Evolutionary conservation across 345 rosid genomes (phyloP), one percentile per base, ranked within the genome.

Genomic region (Aquilaria malaccensis): DNA sequence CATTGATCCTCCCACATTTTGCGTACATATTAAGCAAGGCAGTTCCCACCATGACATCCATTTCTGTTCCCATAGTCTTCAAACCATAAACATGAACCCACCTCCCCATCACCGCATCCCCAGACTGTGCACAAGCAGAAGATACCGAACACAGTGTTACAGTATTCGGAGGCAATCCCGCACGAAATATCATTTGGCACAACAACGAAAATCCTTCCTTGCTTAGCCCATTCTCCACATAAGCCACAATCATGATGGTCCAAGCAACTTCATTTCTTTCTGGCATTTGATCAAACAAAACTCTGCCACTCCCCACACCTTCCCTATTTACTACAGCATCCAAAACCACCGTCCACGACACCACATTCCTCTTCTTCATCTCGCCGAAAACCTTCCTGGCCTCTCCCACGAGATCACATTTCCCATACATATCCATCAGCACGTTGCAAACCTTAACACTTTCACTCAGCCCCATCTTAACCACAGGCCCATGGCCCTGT

Each of bases 21-120:
- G 89, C 86, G 76, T 91, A 88, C 96, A 84, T 91, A 76, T 91
- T 91, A 43, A 91, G 72, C 83, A 88, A 74, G 41, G 97, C 75
- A 6, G 96, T 91, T 52, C 84, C 86, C 53, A 86, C 88, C 89
- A 79, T 81, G 54, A 80, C 59, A 65, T 79, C 71, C 58, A 68
- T 78, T 65, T 60, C 79, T 79, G 60, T 77, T 29, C 73, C 83
- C 77, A 73, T 68, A 32, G 10, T 61, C 81, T 91, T 91, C 66
- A 88, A 52, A 49, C 81, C 81, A 69, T 78, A 74, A 64, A 68
- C 89, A 72, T 91, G 96, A 76, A 82, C 77, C 97, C 96, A 91
- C 64, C 69, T 78, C 32, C 94, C 96, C 70, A 73, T 71, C 49
- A 65, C 56, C 50, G 67, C 70, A 72, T 85, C 83, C 57, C 97